These are phyloP conservation scores for Calonectria leucothoes DNA, from an alignment of 2,329 filamentous ascomycete genomes.

Conservation along the genomic window DNA sequence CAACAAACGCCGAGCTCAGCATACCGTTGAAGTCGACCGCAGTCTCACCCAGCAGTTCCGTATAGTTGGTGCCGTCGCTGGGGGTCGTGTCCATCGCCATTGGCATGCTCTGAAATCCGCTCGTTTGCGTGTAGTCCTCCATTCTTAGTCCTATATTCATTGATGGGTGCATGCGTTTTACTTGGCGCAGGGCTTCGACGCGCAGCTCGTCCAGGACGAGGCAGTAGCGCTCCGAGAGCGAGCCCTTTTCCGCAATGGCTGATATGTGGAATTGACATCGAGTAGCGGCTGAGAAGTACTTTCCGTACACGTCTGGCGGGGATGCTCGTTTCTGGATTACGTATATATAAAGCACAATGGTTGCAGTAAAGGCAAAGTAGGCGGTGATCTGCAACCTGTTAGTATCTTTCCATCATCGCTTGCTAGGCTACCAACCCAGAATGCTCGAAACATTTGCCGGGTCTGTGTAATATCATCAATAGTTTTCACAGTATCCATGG, in stretches of 20 bases:
- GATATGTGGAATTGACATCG: slow-evolving; percentile 39
- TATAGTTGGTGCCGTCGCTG: slow-evolving; percentile 33
- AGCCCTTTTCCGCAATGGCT: slow-evolving; percentile 38
- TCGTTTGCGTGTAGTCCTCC: slow-evolving; percentile 17
- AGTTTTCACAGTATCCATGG: slow-evolving; percentile 34
- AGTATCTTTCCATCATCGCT: not conserved
- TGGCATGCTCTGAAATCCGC: slow-evolving; percentile 15
- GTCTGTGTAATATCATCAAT: slow-evolving; percentile 38
- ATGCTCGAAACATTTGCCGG: slow-evolving; percentile 38
- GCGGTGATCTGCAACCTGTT: slow-evolving; percentile 31
- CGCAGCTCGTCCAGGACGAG: slow-evolving; percentile 38
- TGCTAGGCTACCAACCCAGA: slow-evolving; percentile 28
- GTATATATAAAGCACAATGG: slow-evolving; percentile 40
- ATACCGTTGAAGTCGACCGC: slow-evolving; percentile 38
- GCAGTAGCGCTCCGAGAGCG: slow-evolving; percentile 35
- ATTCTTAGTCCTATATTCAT: not conserved
- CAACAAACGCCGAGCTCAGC: slow-evolving; percentile 27
- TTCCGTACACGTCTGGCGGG: slow-evolving; percentile 30
- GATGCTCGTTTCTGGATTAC: slow-evolving; percentile 40
- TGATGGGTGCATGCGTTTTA: slow-evolving; percentile 32
- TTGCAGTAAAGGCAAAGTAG: slow-evolving; percentile 41
- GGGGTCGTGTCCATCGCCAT: slow-evolving; percentile 30
- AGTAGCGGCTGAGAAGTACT: slow-evolving; percentile 32
- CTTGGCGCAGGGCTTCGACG: slow-evolving; percentile 36
- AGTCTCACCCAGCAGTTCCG: slow-evolving; percentile 33